Evolutionary conservation across 1,284 basidiomycete species (phyloP), one percentile per base, ranked within the genome.

Genomic region (Pisolithus thermaeus): DNA sequence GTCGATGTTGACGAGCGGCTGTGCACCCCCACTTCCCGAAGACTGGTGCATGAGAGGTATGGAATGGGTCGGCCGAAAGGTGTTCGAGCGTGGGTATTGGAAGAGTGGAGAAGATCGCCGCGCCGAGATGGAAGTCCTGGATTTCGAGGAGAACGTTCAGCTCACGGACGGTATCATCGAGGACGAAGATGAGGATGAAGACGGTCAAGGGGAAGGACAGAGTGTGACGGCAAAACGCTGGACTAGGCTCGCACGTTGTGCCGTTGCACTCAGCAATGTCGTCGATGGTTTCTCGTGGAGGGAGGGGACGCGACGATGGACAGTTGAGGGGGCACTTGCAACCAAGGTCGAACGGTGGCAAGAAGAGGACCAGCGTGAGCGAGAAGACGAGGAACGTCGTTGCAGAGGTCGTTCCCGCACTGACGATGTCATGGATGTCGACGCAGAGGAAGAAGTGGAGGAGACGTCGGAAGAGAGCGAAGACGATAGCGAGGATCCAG

Each of bases 31-130:
- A 0, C 73, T 99, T 3, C 82, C 90, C 0, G 97, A 99, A 67
- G 97, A 99, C 66, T 97, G 94, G 92, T 91, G 90, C 60, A 70
- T 98, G 55, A 80, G 95, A 30, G 97, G 97, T 3, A 90, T 95
- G 83, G 90, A 92, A 57, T 99, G 96, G 96, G 86, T 91, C 1
- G 87, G 90, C 5, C 78, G 91, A 55, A 81, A 84, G 52, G 84
- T 97, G 1, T 97, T 88, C 66, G 92, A 94, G 65, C 81, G 90
- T 42, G 93, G 94, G 0, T 98, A 88, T 69, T 98, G 94, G 95
- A 89, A 82, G 59, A 72, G 74, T 11, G 77, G 78, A 12, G 84
- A 80, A 56, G 86, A 78, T 59, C 78, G 73, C 55, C 75, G 79
- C 57, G 75, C 77, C 47, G 94, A 96, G 72, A 77, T 90, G 58